Percentiles rank a stretch among this genome's conserved stretches.
Evolutionary conservation across 1,139 yeast species (phyloP).

Genomic region (Suhomyces bolitotheri): DNA sequence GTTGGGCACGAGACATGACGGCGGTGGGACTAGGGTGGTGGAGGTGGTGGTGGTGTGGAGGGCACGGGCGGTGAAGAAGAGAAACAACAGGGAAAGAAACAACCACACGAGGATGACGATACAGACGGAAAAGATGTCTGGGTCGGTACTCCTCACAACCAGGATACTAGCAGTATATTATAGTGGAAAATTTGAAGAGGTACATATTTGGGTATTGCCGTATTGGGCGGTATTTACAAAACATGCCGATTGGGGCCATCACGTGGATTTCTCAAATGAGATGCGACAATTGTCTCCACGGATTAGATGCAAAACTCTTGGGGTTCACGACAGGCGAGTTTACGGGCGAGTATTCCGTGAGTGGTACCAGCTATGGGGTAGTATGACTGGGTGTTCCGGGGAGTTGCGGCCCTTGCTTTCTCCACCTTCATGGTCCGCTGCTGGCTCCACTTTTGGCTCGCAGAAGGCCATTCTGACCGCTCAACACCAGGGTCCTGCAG

Average conservation of each 20-base stretch:
- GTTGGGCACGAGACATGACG: conserved; percentile 39
- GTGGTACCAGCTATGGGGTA: no score
- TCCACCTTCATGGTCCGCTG: no score
- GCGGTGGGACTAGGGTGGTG: conserved; percentile 1
- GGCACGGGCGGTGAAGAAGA: no score
- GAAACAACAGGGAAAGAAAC: conserved; percentile 1
- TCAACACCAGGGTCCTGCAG: no score
- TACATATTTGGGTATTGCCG: conserved; percentile 18
- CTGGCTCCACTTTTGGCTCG: no score
- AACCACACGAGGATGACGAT: conserved; percentile 5
- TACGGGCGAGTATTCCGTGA: no score
- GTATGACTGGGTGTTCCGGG: no score
- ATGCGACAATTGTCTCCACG: no score
- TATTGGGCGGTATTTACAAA: conserved; percentile 16
- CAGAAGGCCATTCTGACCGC: no score
- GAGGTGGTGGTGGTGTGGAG: no score
- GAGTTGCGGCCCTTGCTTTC: no score
- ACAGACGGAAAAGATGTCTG: conserved; percentile 10
- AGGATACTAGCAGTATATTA: conserved; percentile 8
- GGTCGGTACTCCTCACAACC: conserved; percentile 7
- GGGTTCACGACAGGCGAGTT: neutral
- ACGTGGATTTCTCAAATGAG: conserved; percentile 10
- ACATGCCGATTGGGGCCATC: conserved; percentile 13
- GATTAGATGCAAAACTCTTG: no score
- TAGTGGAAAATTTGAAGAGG: conserved; percentile 11